Percentiles rank a stretch among this genome's conserved stretches.
Conservation (phyloP, 139 green algal species). For the Chlamydomonas applanata region DNA sequence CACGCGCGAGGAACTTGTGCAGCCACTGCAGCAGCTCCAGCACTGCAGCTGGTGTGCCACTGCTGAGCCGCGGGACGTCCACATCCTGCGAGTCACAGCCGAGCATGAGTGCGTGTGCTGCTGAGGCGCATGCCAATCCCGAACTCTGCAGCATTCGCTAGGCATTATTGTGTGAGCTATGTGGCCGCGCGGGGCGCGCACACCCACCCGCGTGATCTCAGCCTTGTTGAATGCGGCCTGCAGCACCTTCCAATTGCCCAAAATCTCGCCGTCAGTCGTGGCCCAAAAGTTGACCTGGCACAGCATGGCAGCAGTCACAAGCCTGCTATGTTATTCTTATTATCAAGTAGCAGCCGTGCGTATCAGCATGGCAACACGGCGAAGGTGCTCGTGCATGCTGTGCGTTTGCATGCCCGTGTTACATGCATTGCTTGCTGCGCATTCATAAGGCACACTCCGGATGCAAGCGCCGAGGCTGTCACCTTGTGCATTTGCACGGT, state of each 20-base stretch:
- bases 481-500: background rate
- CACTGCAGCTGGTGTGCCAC: constrained; percentile 29
- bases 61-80: constrained; percentile 43
- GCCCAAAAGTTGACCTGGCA: constrained; percentile 61
- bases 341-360: no score
- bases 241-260: constrained; percentile 65
- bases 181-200: no score
- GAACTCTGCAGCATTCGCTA: no score
- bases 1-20: constrained; percentile 47
- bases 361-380: no score
- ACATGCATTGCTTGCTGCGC: no score
- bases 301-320: background rate
- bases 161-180: no score
- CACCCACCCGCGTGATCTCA: constrained; percentile 24
- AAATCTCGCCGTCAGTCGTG: constrained; percentile 50
- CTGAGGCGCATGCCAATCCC: no score
- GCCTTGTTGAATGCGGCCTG: constrained; percentile 44
- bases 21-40: constrained; percentile 62
- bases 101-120: background rate
- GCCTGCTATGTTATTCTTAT: no score
- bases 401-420: no score
- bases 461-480: no score
- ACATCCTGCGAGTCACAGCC: constrained; percentile 48
- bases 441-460: no score
- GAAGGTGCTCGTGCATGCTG: no score